phyloP scores from a whole-genome alignment of 176 grass and related monocot species.

The Rhynchospora breviuscula region DNA sequence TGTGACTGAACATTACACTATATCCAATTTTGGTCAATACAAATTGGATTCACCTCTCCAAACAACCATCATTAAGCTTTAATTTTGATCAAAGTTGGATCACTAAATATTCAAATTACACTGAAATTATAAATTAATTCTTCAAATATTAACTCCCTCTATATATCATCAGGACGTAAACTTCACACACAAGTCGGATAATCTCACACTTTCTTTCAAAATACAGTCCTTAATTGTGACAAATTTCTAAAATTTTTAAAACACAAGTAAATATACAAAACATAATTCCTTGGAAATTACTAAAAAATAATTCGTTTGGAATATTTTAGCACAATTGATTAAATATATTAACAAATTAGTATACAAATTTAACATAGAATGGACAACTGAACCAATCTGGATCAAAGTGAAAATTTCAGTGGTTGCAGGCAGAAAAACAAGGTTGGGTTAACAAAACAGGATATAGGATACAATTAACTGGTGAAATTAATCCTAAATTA shows the following conservation, averaged over 20 bases:
- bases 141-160: neutral
- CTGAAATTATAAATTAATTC: neutral
- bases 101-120: neutral
- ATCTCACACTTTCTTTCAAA: neutral
- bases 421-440: neutral
- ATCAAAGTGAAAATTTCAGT: neutral
- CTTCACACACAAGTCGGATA: neutral
- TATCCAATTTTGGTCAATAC: neutral
- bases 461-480: neutral
- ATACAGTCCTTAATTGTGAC: neutral
- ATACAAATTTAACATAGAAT: neutral
- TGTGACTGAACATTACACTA: neutral
- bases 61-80: neutral
- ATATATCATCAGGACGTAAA: neutral
- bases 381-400: neutral
- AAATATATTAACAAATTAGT: neutral
- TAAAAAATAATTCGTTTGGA: neutral
- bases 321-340: neutral
- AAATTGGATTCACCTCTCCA: neutral
- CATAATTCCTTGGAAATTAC: neutral
- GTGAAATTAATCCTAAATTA: neutral
- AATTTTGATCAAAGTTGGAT: neutral
- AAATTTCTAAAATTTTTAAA: neutral
- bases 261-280: neutral
- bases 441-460: neutral